These are phyloP conservation scores for Pseudogymnoascus sp. DNA, from an alignment of 2,329 filamentous ascomycete genomes.

Conservation along the genomic window DNA sequence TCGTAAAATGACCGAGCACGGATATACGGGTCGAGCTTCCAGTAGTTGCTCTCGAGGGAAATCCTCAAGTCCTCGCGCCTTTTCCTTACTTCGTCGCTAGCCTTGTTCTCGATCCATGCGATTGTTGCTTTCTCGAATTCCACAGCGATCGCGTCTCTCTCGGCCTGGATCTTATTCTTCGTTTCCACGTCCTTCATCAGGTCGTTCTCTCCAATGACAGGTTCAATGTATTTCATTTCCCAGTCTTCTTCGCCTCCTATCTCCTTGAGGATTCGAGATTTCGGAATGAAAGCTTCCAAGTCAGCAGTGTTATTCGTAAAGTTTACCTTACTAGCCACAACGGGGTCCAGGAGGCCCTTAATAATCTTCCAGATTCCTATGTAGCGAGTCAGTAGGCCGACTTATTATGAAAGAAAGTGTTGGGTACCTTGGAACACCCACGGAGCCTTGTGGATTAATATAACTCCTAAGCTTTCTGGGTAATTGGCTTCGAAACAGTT, in stretches of 20 bases:
- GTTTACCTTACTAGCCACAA: slow-evolving; percentile 88
- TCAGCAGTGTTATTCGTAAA: slow-evolving; percentile 80
- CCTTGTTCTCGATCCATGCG: slow-evolving; percentile 58
- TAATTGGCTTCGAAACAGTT: slow-evolving; percentile 99
- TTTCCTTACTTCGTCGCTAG: slow-evolving; percentile 39
- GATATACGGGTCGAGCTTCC: slow-evolving; percentile 80
- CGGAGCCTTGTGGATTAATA: slow-evolving; percentile 90
- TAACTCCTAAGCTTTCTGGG: slow-evolving; percentile 79
- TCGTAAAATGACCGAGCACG: slow-evolving; percentile 80
- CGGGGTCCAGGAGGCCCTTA: slow-evolving; percentile 90
- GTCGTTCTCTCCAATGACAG: slow-evolving; percentile 65
- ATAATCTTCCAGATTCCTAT: slow-evolving; percentile 93
- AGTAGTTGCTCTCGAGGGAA: slow-evolving; percentile 67
- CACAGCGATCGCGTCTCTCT: slow-evolving; percentile 56
- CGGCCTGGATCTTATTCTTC: slow-evolving; percentile 52
- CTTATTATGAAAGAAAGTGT: no score
- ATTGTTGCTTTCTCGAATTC: slow-evolving; percentile 67
- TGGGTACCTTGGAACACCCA: slow-evolving; percentile 85
- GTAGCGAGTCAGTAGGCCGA: not conserved
- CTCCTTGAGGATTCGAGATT: slow-evolving; percentile 65
- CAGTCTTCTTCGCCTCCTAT: slow-evolving; percentile 81
- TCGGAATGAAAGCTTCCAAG: slow-evolving; percentile 65
- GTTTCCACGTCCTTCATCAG: slow-evolving; percentile 58
- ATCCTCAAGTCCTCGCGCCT: slow-evolving; percentile 54
- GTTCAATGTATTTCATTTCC: slow-evolving; percentile 75